These are phyloP conservation scores for Spergularia azorica DNA, from an alignment of 179 eudicot genomes.

Conservation along the genomic window DNA sequence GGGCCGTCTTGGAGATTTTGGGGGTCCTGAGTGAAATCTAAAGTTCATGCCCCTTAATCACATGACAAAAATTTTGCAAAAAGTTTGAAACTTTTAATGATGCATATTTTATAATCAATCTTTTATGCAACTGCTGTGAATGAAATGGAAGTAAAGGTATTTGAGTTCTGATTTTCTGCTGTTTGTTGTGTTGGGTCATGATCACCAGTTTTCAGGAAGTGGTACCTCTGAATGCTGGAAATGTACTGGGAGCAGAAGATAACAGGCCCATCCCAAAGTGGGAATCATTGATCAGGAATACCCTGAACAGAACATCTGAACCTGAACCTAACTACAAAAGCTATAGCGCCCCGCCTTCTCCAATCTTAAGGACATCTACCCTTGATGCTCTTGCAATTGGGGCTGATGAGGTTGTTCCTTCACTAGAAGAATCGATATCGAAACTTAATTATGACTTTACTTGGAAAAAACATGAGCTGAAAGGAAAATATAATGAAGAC, in stretches of 20 bases:
- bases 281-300: conserved; percentile 74
- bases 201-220: conserved; percentile 86
- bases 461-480: conserved; percentile 28
- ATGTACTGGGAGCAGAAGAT: conserved; percentile 90
- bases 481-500: conserved; percentile 29
- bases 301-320: conserved; percentile 59
- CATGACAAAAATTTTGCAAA: no score
- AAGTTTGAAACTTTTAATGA: no score
- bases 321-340: conserved; percentile 54
- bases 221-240: conserved; percentile 91
- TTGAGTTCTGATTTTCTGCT: not conserved
- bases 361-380: conserved; percentile 54
- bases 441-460: conserved; percentile 21
- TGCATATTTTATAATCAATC: no score
- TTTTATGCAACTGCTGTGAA: no score
- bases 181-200: not conserved
- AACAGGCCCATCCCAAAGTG: conserved; percentile 79
- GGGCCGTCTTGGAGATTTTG: no score
- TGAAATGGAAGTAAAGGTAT: not conserved
- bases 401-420: conserved; percentile 38
- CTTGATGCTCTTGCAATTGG: conserved; percentile 55
- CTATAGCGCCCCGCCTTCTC: conserved; percentile 83
- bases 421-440: conserved; percentile 29
- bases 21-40: no score
- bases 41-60: no score